Conservation (phyloP, 257 asterid genomes). For the Verbascum thapsus region DNA sequence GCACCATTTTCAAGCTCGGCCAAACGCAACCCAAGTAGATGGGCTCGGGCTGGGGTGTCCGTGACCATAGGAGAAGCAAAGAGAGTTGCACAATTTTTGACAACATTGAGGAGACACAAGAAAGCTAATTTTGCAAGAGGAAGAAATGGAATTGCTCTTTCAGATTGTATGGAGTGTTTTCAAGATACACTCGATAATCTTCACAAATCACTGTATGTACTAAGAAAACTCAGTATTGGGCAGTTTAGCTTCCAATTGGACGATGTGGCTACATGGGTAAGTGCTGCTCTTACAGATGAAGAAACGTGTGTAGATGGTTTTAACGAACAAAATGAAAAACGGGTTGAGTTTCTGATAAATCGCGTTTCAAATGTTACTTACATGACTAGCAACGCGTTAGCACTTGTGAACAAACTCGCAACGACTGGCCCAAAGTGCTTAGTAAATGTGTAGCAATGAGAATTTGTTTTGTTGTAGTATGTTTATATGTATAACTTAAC, state of each 20-base stretch:
- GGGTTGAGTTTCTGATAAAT: constrained; percentile 29
- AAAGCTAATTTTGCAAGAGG: constrained; percentile 13
- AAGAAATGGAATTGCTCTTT: constrained; percentile 38
- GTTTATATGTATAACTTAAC: no score
- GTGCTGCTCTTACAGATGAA: constrained; percentile 71
- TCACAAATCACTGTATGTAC: constrained; percentile 53
- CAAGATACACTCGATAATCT: constrained; percentile 60
- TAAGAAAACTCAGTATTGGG: constrained; percentile 42
- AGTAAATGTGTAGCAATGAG: neutral
- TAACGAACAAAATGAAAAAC: constrained; percentile 34
- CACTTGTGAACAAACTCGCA: constrained; percentile 65
- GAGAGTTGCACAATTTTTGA: constrained; percentile 34
- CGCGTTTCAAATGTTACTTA: constrained; percentile 44
- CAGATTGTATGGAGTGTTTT: constrained; percentile 58
- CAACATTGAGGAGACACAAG: constrained; percentile 15
- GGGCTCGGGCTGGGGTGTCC: constrained; percentile 83
- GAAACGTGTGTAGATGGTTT: constrained; percentile 72
- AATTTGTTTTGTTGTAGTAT: no score
- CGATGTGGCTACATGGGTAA: constrained; percentile 71
- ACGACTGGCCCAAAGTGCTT: constrained; percentile 51
- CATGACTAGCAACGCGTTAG: constrained; percentile 73
- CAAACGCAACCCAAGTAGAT: constrained; percentile 43
- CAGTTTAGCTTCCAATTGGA: constrained; percentile 51
- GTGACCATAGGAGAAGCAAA: constrained; percentile 64
- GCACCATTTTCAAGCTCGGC: constrained; percentile 54